phyloP scores from a whole-genome alignment of 192 early-diverging fungal species.

The Funneliformis mosseae region DNA sequence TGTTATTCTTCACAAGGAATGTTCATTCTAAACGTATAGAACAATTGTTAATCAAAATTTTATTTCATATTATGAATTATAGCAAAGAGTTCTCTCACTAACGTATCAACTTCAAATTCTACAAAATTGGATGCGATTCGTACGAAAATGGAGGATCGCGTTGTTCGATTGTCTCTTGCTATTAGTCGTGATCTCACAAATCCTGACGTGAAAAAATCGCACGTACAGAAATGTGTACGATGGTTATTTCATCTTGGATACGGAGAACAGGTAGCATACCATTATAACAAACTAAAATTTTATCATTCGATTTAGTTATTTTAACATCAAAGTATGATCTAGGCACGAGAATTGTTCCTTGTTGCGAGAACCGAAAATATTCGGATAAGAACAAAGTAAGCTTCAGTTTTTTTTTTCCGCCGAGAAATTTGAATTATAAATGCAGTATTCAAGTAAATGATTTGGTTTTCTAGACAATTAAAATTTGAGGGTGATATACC shows the following conservation, averaged over 20 bases:
- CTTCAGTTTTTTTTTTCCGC: background rate
- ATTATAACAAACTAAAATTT: background rate
- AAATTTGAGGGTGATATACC: conserved; percentile 88
- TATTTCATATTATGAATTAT: background rate
- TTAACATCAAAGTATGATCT: background rate
- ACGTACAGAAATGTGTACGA: conserved; percentile 78
- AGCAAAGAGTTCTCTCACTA: conserved; percentile 42
- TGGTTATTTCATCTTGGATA: conserved; percentile 78
- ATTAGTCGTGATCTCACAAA: conserved; percentile 74
- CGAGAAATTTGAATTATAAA: background rate
- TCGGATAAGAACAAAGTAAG: conserved; percentile 69
- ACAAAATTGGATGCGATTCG: conserved; percentile 45
- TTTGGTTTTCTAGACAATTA: conserved; percentile 62
- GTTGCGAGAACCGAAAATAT: conserved; percentile 76
- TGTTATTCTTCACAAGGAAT: background rate
- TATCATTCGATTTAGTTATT: background rate
- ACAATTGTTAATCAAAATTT: background rate
- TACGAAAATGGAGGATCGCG: conserved; percentile 49
- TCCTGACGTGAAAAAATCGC: conserved; percentile 76
- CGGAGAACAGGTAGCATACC: conserved; percentile 60
- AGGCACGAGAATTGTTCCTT: conserved; percentile 90
- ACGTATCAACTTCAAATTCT: conserved; percentile 35
- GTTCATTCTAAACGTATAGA: background rate
- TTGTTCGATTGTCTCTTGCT: conserved; percentile 42
- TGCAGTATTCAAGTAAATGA: background rate